Base-by-base conservation (phyloP, 352 stramenopile genomes). In the Phytopythium sindhum region DNA sequence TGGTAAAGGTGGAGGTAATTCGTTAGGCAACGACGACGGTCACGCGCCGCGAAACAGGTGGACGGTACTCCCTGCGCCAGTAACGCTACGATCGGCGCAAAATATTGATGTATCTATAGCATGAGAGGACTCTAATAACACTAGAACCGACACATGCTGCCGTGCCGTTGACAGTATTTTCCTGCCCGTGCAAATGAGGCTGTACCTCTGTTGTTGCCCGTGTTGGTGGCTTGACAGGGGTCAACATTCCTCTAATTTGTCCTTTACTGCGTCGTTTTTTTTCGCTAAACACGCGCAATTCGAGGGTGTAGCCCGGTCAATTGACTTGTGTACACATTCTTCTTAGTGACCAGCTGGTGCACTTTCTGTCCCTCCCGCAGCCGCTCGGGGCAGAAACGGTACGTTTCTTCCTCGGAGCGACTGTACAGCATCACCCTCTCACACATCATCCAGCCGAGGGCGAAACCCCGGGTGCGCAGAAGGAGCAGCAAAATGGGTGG, bases 401-500 rank as follows among this genome's bases (percentile, higher is more conserved):
- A 0, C 52, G 5, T 0, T 31, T 28, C 28, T 19, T 17, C 21
- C 21, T 42, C 52, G 31, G 52, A 58, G 52, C 52, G 52, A 58
- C 15, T 58, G 52, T 58, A 58, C 52, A 58, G 28, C 52, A 58
- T 58, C 52, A 45, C 52, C 52, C 52, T 58, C 28, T 57, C 26
- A 21, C 21, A 35, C 31, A 35, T 35, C 31, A 35, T 8, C 8
- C 31, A 8, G 31, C 45, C 7, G 0, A 33, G n/a, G n/a, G 29
- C 0, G 24, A 54, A 54, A 54, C 37, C 37, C 37, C 17, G 24
- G 48, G 45, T 52, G 45, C 3, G 26, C 10, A 54, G 29, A 54
- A n/a, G n/a, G n/a, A n/a, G n/a, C n/a, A n/a, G n/a, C n/a, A n/a
- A n/a, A n/a, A 54, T 35, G 29, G 29, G 48, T 54, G 48, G 52